Conservation (phyloP, 2,329 filamentous ascomycete species). For the Pestalotiopsis sp. region DNA sequence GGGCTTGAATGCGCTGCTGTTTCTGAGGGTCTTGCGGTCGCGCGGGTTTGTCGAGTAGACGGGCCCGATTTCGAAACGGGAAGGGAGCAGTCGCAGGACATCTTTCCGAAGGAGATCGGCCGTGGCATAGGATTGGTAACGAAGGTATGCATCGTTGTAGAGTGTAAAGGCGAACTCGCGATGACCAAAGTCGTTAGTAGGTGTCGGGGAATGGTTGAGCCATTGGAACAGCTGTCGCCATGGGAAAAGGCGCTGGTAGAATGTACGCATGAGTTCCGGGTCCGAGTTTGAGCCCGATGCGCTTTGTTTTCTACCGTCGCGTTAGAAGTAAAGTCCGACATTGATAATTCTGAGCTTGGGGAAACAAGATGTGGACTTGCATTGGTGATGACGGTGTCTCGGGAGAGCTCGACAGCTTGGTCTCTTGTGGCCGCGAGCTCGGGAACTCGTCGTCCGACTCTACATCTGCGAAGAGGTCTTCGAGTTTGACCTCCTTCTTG, state of each 20-base stretch:
- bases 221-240: constrained; percentile 96
- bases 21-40: constrained; percentile 85
- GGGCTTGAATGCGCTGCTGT: constrained; percentile 80
- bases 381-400: constrained; percentile 43
- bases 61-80: constrained; percentile 98
- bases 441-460: constrained; percentile 66
- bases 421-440: constrained; percentile 43
- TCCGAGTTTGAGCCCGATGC: constrained; percentile 61
- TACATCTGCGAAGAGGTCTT: constrained; percentile 60
- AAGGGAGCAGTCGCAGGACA: constrained; percentile 83
- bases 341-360: background rate
- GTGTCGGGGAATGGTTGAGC: constrained; percentile 90
- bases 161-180: constrained; percentile 96
- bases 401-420: constrained; percentile 45
- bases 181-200: constrained; percentile 85
- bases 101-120: constrained; percentile 80
- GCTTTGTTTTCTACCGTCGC: constrained; percentile 31
- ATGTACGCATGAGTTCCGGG: constrained; percentile 84
- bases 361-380: constrained; percentile 33
- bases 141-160: constrained; percentile 87
- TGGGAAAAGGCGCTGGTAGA: constrained; percentile 94
- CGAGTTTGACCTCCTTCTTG: constrained; percentile 55
- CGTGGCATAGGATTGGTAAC: constrained; percentile 75
- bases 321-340: constrained; percentile 19
- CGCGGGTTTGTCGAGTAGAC: constrained; percentile 93